Evolutionary conservation across 2,329 filamentous ascomycete species (phyloP).

Genomic region (Colletotrichum orchidophilum): DNA sequence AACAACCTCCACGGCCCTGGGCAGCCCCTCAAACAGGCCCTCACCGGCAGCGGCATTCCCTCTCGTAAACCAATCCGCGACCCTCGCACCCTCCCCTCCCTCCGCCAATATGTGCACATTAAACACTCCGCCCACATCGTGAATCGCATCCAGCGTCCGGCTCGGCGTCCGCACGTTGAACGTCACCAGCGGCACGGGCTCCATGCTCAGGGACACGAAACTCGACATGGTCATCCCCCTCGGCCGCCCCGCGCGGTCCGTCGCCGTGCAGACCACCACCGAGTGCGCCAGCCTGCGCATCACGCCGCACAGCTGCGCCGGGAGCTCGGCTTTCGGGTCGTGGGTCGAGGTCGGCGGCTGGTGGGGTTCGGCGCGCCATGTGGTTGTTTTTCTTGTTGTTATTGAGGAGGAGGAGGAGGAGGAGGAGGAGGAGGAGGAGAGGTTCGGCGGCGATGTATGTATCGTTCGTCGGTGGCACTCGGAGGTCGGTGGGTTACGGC

Average conservation of each 20-base stretch:
- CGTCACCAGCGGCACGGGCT: slow-evolving; percentile 60
- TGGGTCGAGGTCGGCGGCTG: slow-evolving; percentile 48
- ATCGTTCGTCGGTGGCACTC: slow-evolving; percentile 6
- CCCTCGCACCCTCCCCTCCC: slow-evolving; percentile 54
- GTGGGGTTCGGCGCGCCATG: slow-evolving; percentile 44
- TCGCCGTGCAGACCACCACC: slow-evolving; percentile 64
- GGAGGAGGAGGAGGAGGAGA: slow-evolving; percentile 8
- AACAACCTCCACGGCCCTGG: slow-evolving; percentile 28
- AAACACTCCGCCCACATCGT: slow-evolving; percentile 52
- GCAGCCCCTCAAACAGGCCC: slow-evolving; percentile 50
- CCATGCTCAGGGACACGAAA: slow-evolving; percentile 63
- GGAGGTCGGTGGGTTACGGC: not conserved
- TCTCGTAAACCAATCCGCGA: slow-evolving; percentile 62
- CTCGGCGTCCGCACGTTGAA: slow-evolving; percentile 68
- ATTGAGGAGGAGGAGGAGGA: not conserved
- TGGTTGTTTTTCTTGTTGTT: not conserved
- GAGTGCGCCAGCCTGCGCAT: slow-evolving; percentile 65
- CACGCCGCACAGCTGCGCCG: slow-evolving; percentile 58
- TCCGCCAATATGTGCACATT: slow-evolving; percentile 65
- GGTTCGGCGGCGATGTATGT: not conserved
- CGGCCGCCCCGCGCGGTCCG: slow-evolving; percentile 43
- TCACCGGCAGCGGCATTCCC: slow-evolving; percentile 53
- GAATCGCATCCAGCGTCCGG: slow-evolving; percentile 63
- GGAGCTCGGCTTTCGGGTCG: slow-evolving; percentile 35
- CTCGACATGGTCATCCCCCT: slow-evolving; percentile 70